Evolutionary conservation across 805 yeast genomes (phyloP).

Genomic region (Starmerella powellii): DNA sequence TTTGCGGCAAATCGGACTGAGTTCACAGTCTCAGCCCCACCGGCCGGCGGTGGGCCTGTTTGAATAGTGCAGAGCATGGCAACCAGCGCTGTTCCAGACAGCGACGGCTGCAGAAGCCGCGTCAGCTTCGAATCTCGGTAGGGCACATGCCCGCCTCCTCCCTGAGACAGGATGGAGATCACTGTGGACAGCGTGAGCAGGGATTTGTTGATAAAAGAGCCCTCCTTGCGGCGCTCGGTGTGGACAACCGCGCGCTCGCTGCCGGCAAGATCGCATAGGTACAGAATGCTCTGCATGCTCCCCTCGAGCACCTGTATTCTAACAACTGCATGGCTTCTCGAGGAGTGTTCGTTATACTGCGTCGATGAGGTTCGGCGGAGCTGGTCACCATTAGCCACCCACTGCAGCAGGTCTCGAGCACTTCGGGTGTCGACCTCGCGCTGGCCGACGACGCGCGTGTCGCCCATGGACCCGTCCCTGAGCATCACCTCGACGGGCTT

Average conservation of each 20-base stretch:
- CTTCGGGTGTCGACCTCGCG: conserved; percentile 46
- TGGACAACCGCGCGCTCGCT: conserved; percentile 76
- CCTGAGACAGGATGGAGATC: conserved; percentile 60
- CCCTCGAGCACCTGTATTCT: conserved; percentile 43
- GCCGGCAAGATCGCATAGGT: conserved; percentile 92
- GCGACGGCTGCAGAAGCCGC: conserved; percentile 77
- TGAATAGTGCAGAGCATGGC: conserved; percentile 74
- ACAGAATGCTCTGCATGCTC: conserved; percentile 48
- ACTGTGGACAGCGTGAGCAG: conserved; percentile 82
- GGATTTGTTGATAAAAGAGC: conserved; percentile 84
- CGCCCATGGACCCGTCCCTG: conserved; percentile 61
- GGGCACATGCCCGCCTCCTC: conserved; percentile 57
- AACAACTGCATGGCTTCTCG: conserved; percentile 85
- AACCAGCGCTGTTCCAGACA: conserved; percentile 75
- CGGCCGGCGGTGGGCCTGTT: conserved; percentile 45
- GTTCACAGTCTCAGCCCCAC: conserved; percentile 61
- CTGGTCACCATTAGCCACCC: conserved; percentile 58
- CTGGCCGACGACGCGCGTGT: conserved; percentile 66
- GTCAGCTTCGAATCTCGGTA: conserved; percentile 90
- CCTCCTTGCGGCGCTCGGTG: conserved; percentile 79
- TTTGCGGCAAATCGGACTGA: conserved; percentile 87
- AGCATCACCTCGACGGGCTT: conserved; percentile 44
- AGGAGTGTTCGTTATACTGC: conserved; percentile 74
- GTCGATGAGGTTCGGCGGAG: conserved; percentile 76
- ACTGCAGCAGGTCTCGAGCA: conserved; percentile 47